Evolutionary conservation across 345 rosid species (phyloP), one percentile per base, ranked within the genome.

Genomic region (Arabidopsis suecica): DNA sequence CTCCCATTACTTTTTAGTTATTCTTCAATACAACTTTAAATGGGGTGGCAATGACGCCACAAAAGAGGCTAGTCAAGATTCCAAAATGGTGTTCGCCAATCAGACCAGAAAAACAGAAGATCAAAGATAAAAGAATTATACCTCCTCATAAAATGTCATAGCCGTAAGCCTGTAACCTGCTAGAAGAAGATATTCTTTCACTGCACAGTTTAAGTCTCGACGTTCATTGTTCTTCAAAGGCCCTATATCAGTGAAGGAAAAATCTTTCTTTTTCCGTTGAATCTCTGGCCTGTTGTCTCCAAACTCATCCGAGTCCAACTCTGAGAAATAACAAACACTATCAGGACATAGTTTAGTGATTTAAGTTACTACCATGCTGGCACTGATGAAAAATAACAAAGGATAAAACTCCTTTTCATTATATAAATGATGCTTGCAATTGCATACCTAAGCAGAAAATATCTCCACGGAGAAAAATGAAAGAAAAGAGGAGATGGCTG

Each of bases 81-180:
- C 41, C 55, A 44, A 20, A 32, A 40, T 73, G 45, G 40, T 18
- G 61, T 20, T 62, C 18, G 25, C n/a, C 33, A 73, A 51, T 48
- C 16, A 10, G 54, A 53, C 8, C 14, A 22, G 2, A 65, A 28
- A 51, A 49, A 36, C 9, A 61, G 49, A 45, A 50, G 18, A 59
- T 40, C 54, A 47, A 16, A 45, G 1, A 65, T 36, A 40, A 9
- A 49, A 41, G 10, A 13, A 61, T 23, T 23, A 74, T 80, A 94
- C 98, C 88, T 94, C 97, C 80, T 91, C 98, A 78, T 86, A 94
- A 75, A 91, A 94, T 65, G 97, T 94, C 98, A 94, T 94, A 54
- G 97, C 95, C 36, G 97, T 86, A 74, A 91, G 91, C 79, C 97
- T 85, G 75, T 91, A 94, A 55, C 98, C 98, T 65, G 96, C 98